Conservation (phyloP, 192 early-diverging fungal species). For the Gaertneriomyces semiglobifer region DNA sequence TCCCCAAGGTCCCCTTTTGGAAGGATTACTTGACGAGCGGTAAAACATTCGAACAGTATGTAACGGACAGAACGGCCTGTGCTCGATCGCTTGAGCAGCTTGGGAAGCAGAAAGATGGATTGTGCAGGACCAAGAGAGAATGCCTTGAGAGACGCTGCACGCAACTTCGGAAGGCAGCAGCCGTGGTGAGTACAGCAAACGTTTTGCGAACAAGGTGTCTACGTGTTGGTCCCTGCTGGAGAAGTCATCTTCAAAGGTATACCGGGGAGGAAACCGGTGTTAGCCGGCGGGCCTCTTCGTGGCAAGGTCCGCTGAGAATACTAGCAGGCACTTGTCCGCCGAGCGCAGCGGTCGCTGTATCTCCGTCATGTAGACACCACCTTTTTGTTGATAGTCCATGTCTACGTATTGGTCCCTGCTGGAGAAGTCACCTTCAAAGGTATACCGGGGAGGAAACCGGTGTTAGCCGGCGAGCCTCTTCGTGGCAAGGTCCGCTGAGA, state of each 20-base stretch:
- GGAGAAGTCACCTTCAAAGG: constrained; percentile 4
- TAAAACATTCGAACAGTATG: too few relatives aligned
- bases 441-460: constrained; percentile 1
- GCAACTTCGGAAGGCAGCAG: too few relatives aligned
- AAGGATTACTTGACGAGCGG: too few relatives aligned
- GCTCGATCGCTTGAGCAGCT: too few relatives aligned
- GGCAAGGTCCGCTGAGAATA: constrained; percentile 3
- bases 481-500: constrained; percentile 3
- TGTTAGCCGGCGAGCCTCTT: background rate
- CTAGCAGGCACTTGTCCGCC: background rate
- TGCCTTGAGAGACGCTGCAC: too few relatives aligned
- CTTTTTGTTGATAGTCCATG: background rate
- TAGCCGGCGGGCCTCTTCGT: background rate
- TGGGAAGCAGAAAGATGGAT: too few relatives aligned
- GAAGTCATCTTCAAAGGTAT: constrained; percentile 4
- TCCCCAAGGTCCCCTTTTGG: too few relatives aligned
- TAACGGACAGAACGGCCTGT: too few relatives aligned
- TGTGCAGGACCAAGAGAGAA: too few relatives aligned
- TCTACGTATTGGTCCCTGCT: constrained; percentile 5
- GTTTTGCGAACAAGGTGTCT: background rate
- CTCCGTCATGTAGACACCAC: background rate
- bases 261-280: background rate
- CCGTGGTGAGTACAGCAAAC: constrained; percentile 1
- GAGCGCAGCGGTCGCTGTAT: constrained; percentile 3
- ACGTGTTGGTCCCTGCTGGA: constrained; percentile 5